phyloP scores from a whole-genome alignment of 371 early-diverging fungal species.

The Saksenaea oblongispora region DNA sequence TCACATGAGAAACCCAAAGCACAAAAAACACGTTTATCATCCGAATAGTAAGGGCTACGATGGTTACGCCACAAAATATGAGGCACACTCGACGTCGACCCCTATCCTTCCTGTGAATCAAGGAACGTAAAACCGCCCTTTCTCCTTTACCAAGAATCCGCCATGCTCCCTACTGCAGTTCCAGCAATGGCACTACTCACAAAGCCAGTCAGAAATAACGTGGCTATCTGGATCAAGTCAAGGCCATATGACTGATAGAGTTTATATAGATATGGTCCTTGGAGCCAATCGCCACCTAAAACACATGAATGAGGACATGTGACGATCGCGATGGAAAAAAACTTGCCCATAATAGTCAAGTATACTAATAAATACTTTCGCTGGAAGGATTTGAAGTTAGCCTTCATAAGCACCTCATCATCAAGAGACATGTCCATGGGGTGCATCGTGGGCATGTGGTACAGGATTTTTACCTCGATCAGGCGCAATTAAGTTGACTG shows the following conservation, averaged over 20 bases:
- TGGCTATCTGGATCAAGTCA: slow-evolving; percentile 60
- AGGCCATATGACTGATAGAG: slow-evolving; percentile 68
- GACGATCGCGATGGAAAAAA: neutral
- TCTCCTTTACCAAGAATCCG: slow-evolving; percentile 68
- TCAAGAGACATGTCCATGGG: slow-evolving; percentile 2
- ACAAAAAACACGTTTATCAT: slow-evolving; percentile 51
- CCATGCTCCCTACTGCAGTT: slow-evolving; percentile 69
- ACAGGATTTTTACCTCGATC: neutral
- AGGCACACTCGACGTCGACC: slow-evolving; percentile 68
- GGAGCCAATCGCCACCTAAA: slow-evolving; percentile 75
- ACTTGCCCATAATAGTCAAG: slow-evolving; percentile 62
- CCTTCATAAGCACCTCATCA: neutral
- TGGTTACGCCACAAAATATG: slow-evolving; percentile 63
- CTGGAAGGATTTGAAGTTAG: slow-evolving; percentile 34
- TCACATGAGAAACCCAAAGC: slow-evolving; percentile 63
- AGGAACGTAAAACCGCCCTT: neutral
- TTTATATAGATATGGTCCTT: slow-evolving; percentile 74
- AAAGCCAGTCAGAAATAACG: slow-evolving; percentile 75
- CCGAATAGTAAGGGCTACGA: slow-evolving; percentile 58
- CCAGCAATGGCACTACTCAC: slow-evolving; percentile 75
- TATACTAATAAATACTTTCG: slow-evolving; percentile 62
- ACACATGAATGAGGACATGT: neutral
- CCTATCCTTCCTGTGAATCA: slow-evolving; percentile 33
- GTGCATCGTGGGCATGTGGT: slow-evolving; percentile 10
- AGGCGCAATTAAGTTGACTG: neutral